Evolutionary conservation across 1,284 basidiomycete genomes (phyloP).

Genomic region (Paramarasmius palmivorus): DNA sequence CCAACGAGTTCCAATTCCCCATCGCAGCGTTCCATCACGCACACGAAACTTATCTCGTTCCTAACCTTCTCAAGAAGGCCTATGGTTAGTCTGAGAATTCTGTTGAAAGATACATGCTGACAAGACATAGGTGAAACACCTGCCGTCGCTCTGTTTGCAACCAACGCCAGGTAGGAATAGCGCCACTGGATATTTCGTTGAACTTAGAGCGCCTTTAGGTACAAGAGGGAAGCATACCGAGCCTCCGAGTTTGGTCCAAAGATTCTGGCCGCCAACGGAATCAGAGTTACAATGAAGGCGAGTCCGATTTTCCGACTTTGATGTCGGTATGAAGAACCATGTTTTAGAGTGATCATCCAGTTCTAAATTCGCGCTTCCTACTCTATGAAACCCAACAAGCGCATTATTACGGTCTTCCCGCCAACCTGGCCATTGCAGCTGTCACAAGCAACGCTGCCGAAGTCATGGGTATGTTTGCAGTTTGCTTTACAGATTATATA

Average conservation of each 20-base stretch:
- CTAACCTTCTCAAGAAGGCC: slow-evolving; percentile 55
- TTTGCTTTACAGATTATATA: no score
- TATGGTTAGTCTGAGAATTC: slow-evolving; percentile 39
- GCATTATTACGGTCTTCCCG: slow-evolving; percentile 67
- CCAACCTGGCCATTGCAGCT: slow-evolving; percentile 65
- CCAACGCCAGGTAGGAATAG: slow-evolving; percentile 41
- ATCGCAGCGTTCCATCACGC: slow-evolving; percentile 67
- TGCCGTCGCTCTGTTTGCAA: slow-evolving; percentile 61
- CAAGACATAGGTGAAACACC: slow-evolving; percentile 37
- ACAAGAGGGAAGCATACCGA: slow-evolving; percentile 69
- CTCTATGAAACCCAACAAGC: slow-evolving; percentile 73
- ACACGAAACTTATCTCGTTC: slow-evolving; percentile 64
- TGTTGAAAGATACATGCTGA: slow-evolving; percentile 2
- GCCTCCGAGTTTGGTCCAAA: slow-evolving; percentile 36
- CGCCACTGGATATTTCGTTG: not conserved
- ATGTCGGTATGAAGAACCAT: not conserved
- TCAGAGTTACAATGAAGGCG: slow-evolving; percentile 49
- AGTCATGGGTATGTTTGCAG: slow-evolving; percentile 35
- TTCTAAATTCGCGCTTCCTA: slow-evolving; percentile 64
- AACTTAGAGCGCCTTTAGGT: slow-evolving; percentile 31
- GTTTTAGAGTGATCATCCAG: slow-evolving; percentile 64
- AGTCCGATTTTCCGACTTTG: not conserved
- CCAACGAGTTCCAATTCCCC: slow-evolving; percentile 66
- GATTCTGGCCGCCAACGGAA: slow-evolving; percentile 24
- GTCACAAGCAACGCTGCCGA: slow-evolving; percentile 60